phyloP scores from a whole-genome alignment of 2,329 filamentous ascomycete species.

The Metarhizium robertsii region DNA sequence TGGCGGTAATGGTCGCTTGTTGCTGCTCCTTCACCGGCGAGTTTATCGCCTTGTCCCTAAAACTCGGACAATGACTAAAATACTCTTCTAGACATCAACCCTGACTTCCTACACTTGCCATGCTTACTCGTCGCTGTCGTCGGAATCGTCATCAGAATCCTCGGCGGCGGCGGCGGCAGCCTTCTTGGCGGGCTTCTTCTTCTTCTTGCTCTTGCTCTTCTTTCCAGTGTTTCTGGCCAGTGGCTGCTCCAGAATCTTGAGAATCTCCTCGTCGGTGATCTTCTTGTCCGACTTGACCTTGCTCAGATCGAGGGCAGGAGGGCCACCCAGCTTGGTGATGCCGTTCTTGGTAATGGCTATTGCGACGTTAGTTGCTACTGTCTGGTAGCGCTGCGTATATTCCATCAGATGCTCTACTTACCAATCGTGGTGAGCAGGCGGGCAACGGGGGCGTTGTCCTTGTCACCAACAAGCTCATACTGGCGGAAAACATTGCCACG shows the following conservation, averaged over 20 bases:
- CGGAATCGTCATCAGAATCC: conserved; percentile 27
- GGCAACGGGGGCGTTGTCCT: conserved; percentile 77
- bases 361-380: conserved; percentile 6
- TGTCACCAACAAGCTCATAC: conserved; percentile 93
- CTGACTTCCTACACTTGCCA: background rate
- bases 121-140: conserved; percentile 13
- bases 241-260: conserved; percentile 88
- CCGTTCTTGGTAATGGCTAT: conserved; percentile 96
- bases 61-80: background rate
- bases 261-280: conserved; percentile 89
- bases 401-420: conserved; percentile 42
- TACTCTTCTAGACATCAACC: background rate
- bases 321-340: conserved; percentile 72
- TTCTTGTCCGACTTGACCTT: conserved; percentile 96
- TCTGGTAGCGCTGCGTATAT: background rate
- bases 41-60: background rate
- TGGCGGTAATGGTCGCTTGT: background rate
- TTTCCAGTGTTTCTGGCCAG: conserved; percentile 80
- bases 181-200: conserved; percentile 50
- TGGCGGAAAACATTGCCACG: conserved; percentile 85
- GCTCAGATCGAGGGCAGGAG: conserved; percentile 64
- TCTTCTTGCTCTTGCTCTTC: conserved; percentile 85
- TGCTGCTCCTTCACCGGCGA: background rate
- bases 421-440: conserved; percentile 86
- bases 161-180: conserved; percentile 23